A percentile compares a stretch with the other conserved stretches of the same genome.
Evolutionary conservation across 2,329 filamentous ascomycete species (phyloP).

Genomic region (Calonectria pseudoreteaudii): DNA sequence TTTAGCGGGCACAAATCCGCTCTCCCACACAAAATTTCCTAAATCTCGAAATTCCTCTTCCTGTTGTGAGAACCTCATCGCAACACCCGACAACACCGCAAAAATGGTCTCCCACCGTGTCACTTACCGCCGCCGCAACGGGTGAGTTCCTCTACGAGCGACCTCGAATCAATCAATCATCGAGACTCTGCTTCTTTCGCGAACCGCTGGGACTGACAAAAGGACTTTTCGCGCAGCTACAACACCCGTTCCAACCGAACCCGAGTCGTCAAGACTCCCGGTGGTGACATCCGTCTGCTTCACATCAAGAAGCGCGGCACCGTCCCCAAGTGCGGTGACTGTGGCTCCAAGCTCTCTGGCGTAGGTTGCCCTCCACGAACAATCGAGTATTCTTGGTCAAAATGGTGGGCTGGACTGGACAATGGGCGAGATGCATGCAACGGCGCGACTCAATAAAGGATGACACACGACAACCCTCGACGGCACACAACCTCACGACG

Average conservation of each 20-base stretch:
- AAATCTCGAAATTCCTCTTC: conserved; percentile 56
- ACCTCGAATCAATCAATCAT: conserved; percentile 31
- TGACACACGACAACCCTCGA: background rate
- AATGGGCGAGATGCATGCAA: conserved; percentile 17
- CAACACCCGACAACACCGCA: conserved; percentile 56
- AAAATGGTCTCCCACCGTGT: conserved; percentile 71
- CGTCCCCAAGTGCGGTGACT: conserved; percentile 99
- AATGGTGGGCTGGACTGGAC: conserved; percentile 29
- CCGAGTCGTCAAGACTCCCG: conserved; percentile 94
- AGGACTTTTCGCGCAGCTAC: conserved; percentile 72
- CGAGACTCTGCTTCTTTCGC: conserved; percentile 26
- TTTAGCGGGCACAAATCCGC: conserved; percentile 52
- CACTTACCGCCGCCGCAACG: conserved; percentile 82
- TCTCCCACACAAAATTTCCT: conserved; percentile 58
- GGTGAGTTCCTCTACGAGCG: conserved; percentile 67
- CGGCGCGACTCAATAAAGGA: conserved; percentile 6
- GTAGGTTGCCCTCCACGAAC: conserved; percentile 72
- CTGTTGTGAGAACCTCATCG: conserved; percentile 51
- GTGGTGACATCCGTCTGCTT: conserved; percentile 93
- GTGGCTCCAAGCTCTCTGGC: conserved; percentile 95
- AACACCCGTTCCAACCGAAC: conserved; percentile 99
- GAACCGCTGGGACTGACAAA: conserved; percentile 39
- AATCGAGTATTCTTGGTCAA: conserved; percentile 28
- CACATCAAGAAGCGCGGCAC: conserved; percentile 99
- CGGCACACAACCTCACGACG: background rate